phyloP scores from a whole-genome alignment of 352 stramenopile genomes.

The Phytophthora macrochlamydospora region DNA sequence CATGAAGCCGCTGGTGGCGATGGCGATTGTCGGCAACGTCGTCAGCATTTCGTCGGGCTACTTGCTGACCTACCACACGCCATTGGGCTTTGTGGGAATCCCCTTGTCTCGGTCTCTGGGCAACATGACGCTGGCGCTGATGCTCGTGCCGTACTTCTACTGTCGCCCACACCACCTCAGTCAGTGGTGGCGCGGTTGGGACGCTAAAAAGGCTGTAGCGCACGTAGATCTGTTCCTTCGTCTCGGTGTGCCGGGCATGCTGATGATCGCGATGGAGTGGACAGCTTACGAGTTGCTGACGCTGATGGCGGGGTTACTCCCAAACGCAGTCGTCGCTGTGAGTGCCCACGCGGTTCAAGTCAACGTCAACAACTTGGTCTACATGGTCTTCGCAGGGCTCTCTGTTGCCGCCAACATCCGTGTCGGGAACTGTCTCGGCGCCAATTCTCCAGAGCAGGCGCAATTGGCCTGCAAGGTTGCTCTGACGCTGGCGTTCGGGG shows the following conservation, averaged over 20 bases:
- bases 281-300: slow-evolving; percentile 80
- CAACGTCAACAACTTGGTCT: slow-evolving; percentile 69
- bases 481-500: slow-evolving; percentile 37
- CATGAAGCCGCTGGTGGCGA: slow-evolving; percentile 64
- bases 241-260: slow-evolving; percentile 60
- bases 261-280: slow-evolving; percentile 81
- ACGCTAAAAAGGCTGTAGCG: slow-evolving; percentile 35
- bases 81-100: slow-evolving; percentile 63
- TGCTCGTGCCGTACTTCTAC: slow-evolving; percentile 50
- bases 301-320: slow-evolving; percentile 69
- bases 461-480: slow-evolving; percentile 43
- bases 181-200: slow-evolving; percentile 40
- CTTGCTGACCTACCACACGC: slow-evolving; percentile 67
- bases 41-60: slow-evolving; percentile 58
- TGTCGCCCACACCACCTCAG: slow-evolving; percentile 23
- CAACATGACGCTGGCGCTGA: slow-evolving; percentile 37
- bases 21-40: slow-evolving; percentile 52
- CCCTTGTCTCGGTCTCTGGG: slow-evolving; percentile 53
- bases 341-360: slow-evolving; percentile 76
- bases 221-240: slow-evolving; percentile 64
- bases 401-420: slow-evolving; percentile 69
- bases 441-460: slow-evolving; percentile 60
- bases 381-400: slow-evolving; percentile 80
- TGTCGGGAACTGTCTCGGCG: slow-evolving; percentile 77
- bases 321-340: slow-evolving; percentile 60